Base-by-base conservation (phyloP, 2,329 filamentous ascomycete species). In the Talaromyces sp. region DNA sequence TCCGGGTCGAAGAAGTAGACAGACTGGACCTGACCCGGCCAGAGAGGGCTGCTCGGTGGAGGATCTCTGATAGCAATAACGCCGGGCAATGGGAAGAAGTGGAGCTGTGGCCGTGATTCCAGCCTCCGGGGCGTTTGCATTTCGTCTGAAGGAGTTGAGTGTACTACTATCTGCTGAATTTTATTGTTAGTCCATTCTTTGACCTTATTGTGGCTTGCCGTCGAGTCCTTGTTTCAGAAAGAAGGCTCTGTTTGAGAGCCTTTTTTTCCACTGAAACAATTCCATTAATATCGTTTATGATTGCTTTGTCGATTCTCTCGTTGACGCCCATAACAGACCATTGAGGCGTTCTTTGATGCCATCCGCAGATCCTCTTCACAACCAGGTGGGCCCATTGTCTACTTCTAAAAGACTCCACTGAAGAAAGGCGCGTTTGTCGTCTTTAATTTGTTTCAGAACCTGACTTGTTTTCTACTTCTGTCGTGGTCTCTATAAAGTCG, bases 1-100 rank as follows among this genome's bases (percentile, higher is more conserved):
- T 99, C 71, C 85, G 87, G 54, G 87, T 96, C 0, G 84, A 89
- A 9, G 85, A 89, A 71, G 87, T 95, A 21, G 92, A 96, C 71
- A 81, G 83, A 67, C 79, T 89, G 17, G 89, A 94, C 71, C 74
- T 95, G 57, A 86, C 83, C 60, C 83, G 91, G 69, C 84, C 87
- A 0, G 81, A 82, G 53, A 83, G 83, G 62, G 80, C 81, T 12
- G 79, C 82, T 64, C 80, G 92, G 67, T 89, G 86, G 80, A 77
- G 84, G 62, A 93, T 92, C 38, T 74, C 75, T 64, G 74, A 76
- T 56, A 76, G 74, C 21, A 38, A 38, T 38, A 38, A 38, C 17
- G 71, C 66, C 10, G 77, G 75, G 32, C 74, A 80, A 52, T 95
- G 91, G 91, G 83, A 84, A 65, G 82, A 81, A 68, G 80, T 83